Percentiles rank a stretch among this genome's conserved stretches.
Conservation (phyloP, 352 stramenopile species). For the Globisporangium takayamanum region DNA sequence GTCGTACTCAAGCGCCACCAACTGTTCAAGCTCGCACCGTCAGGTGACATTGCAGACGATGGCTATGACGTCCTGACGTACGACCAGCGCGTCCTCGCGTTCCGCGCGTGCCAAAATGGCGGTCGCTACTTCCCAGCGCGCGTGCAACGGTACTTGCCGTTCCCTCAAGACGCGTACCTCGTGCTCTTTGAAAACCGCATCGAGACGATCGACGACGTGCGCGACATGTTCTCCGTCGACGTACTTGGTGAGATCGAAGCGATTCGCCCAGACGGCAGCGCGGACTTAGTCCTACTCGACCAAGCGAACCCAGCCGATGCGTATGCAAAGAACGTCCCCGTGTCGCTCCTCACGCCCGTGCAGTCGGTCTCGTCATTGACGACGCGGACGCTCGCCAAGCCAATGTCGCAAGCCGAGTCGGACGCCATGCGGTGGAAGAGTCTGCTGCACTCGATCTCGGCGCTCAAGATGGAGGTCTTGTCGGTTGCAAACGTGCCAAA, state of each 20-base stretch:
- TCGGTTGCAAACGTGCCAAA: constrained; percentile 38
- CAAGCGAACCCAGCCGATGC: neutral
- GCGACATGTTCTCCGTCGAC: constrained; percentile 53
- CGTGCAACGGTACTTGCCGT: constrained; percentile 45
- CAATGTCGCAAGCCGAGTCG: constrained; percentile 19
- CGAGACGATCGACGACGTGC: constrained; percentile 53
- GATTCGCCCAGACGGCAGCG: constrained; percentile 42
- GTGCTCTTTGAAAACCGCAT: constrained; percentile 52
- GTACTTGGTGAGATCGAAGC: constrained; percentile 41
- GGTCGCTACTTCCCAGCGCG: constrained; percentile 54
- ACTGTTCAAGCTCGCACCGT: constrained; percentile 45
- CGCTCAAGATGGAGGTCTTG: constrained; percentile 37
- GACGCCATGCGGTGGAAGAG: constrained; percentile 17
- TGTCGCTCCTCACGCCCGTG: constrained; percentile 36
- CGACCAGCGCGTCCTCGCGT: constrained; percentile 60
- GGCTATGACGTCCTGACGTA: constrained; percentile 45
- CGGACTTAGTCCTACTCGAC: constrained; percentile 39
- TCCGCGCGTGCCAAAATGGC: constrained; percentile 42
- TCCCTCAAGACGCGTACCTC: constrained; percentile 38
- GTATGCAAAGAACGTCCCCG: constrained; percentile 22
- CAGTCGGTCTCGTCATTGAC: constrained; percentile 29
- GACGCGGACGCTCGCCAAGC: constrained; percentile 31
- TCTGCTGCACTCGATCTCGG: constrained; percentile 33
- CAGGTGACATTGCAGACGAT: constrained; percentile 42
- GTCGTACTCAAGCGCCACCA: constrained; percentile 38